Percentiles rank a stretch among this genome's conserved stretches.
These are phyloP conservation scores for Saxispiralis lemnorum DNA, from an alignment of 495 filamentous ascomycete species.

Conservation along the genomic window DNA sequence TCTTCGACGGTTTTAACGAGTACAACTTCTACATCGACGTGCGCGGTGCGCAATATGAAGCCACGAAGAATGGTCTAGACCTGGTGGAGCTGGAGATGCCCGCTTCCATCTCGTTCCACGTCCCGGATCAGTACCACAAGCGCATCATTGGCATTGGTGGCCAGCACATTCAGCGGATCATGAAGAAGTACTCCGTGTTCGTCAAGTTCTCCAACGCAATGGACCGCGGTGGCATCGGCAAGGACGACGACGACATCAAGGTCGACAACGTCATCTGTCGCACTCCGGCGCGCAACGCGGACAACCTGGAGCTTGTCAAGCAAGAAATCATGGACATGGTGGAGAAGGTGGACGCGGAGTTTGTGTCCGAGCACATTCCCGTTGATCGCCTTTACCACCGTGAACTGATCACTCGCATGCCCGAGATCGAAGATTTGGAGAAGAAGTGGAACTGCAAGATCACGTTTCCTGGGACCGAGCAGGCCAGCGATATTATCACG, in stretches of 20 bases:
- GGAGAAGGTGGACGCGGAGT: constrained; percentile 90
- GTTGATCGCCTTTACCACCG: constrained; percentile 93
- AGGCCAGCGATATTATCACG: constrained; percentile 86
- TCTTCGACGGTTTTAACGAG: constrained; percentile 96
- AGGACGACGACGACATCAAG: constrained; percentile 93
- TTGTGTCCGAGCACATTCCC: constrained; percentile 76
- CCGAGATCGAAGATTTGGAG: constrained; percentile 82
- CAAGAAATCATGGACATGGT: constrained; percentile 99
- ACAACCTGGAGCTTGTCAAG: constrained; percentile 91
- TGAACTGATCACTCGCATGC: constrained; percentile 69
- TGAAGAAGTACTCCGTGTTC: constrained; percentile 99
- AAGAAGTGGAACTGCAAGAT: constrained; percentile 99
- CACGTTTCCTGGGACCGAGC: constrained; percentile 88
- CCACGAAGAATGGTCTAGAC: constrained; percentile 74
- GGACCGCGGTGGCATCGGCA: constrained; percentile 86
- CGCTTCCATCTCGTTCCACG: constrained; percentile 95
- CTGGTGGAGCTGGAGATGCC: constrained; percentile 98
- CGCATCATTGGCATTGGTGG: constrained; percentile 97
- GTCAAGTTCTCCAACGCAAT: constrained; percentile 99
- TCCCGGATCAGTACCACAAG: constrained; percentile 99
- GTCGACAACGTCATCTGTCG: constrained; percentile 98
- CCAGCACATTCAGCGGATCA: constrained; percentile 97
- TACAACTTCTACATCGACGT: constrained; percentile 99
- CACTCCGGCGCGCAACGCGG: constrained; percentile 89
- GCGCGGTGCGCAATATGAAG: constrained; percentile 73